Evolutionary conservation across 2,329 filamentous ascomycete species (phyloP).

Genomic region (Phyllosticta citrichinensis): DNA sequence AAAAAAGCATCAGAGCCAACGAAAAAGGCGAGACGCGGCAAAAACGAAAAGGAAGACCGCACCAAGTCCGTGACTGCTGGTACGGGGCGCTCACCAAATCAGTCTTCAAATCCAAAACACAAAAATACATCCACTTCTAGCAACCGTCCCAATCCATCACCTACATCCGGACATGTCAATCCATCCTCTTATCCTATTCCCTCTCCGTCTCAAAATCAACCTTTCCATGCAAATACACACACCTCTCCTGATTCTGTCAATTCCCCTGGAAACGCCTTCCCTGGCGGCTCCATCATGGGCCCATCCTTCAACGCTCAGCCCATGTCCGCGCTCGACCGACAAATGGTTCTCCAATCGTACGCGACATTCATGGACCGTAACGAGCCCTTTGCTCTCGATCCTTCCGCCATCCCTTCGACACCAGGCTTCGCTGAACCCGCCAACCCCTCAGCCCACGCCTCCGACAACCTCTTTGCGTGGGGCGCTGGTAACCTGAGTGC

Average conservation of each 20-base stretch:
- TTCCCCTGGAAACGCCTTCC: conserved; percentile 20
- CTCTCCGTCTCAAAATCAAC: not conserved
- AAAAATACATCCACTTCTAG: conserved; percentile 2
- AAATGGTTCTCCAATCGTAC: conserved; percentile 68
- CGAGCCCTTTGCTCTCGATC: conserved; percentile 14
- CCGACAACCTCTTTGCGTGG: conserved; percentile 23
- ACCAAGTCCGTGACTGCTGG: not conserved
- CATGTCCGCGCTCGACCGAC: conserved; percentile 62
- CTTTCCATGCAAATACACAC: not conserved
- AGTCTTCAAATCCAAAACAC: not conserved
- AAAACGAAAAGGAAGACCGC: conserved; percentile 9
- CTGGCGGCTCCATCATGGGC: not conserved
- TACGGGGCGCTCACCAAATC: not conserved
- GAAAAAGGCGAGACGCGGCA: conserved; percentile 13
- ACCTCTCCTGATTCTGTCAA: conserved; percentile 29
- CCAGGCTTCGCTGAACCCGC: not conserved
- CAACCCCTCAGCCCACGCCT: conserved; percentile 13
- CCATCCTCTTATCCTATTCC: not conserved
- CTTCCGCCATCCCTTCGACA: conserved; percentile 1
- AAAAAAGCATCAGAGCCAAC: conserved; percentile 26
- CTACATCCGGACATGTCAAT: conserved; percentile 35
- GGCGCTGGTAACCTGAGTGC: conserved; percentile 24
- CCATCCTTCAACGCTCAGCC: conserved; percentile 32
- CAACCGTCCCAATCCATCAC: conserved; percentile 17
- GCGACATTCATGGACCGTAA: conserved; percentile 21